Base-by-base conservation (phyloP, 1,284 basidiomycete species). In the Papiliotrema flavescens region DNA sequence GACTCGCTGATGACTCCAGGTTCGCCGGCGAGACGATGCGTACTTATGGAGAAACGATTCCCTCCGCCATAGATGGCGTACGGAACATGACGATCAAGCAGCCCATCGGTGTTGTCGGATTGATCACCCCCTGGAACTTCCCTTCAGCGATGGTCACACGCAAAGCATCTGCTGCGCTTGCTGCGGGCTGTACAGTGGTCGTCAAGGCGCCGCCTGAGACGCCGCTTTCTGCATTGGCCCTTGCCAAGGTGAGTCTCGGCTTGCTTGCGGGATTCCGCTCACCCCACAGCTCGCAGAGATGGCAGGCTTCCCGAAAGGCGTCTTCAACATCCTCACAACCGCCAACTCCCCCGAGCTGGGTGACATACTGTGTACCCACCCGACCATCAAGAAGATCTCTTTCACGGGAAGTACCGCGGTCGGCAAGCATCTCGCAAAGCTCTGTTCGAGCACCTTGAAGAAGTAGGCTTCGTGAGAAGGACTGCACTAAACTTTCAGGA, bases 151-250 rank as follows among this genome's bases (percentile, higher is more conserved):
- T 34, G 65, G 59, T 79, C 34, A 49, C 47, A 6, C 47, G 47
- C 17, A 49, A 49, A 26, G 47, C 36, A 17, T 77, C 69, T 1
- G 77, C 80, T 2, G 80, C 80, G 2, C 83, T 96, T 11, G 89
- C 90, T 8, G 93, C 93, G 22, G 93, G 94, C 19, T 96, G 93
- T 74, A 95, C 93, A 0, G 81, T 85, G 1, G 91, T 97, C 51
- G 85, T 96, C 73, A 97, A 97, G 70, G 91, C 92, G 2, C 86
- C 94, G 2, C 83, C 91, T 0, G 94, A 97, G 76, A 91, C 93
- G 0, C 93, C 94, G 0, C 93, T 90, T 75, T 90, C 90, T 22
- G 85, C 87, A 5, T 82, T 97, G 20, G 93, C 93, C 1, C 44
- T 60, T 47, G 45, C 45, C 4, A 23, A 51, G 49, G 17, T 60